Conservation (phyloP, 208 protist species). For the Trypanosoma lewisi region DNA sequence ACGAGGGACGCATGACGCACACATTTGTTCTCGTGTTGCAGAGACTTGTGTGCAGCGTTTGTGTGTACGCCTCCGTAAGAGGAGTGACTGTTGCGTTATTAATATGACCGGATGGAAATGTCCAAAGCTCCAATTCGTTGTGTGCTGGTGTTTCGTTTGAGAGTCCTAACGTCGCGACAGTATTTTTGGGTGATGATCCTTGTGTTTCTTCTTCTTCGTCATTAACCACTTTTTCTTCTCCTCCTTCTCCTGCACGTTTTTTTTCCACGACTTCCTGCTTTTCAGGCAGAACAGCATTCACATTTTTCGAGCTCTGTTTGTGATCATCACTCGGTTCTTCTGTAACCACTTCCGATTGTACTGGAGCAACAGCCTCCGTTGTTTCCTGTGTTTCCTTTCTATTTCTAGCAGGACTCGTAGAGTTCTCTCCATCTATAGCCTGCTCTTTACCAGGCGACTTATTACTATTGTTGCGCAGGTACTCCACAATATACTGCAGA, state of each 20-base stretch:
- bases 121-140: background rate
- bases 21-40: conserved; percentile 8
- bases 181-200: background rate
- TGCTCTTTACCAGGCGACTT: conserved; percentile 19
- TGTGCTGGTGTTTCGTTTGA: conserved; percentile 5
- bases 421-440: background rate
- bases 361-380: background rate
- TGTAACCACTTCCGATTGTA: background rate
- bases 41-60: conserved; percentile 9
- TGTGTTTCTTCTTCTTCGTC: background rate
- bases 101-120: background rate
- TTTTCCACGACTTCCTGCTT: background rate
- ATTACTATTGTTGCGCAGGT: conserved; percentile 17
- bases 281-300: background rate
- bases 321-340: background rate
- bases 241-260: background rate
- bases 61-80: background rate
- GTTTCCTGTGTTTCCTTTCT: background rate
- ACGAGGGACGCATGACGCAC: conserved; percentile 12
- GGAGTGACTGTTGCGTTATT: background rate
- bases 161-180: background rate
- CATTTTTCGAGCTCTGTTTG: too few species aligned
- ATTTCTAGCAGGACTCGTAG: background rate
- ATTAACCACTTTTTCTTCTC: background rate
- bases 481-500: conserved; percentile 34